Evolutionary conservation across 2,329 filamentous ascomycete genomes (phyloP), one percentile per base, ranked within the genome.

Genomic region (Madurella fahalii): DNA sequence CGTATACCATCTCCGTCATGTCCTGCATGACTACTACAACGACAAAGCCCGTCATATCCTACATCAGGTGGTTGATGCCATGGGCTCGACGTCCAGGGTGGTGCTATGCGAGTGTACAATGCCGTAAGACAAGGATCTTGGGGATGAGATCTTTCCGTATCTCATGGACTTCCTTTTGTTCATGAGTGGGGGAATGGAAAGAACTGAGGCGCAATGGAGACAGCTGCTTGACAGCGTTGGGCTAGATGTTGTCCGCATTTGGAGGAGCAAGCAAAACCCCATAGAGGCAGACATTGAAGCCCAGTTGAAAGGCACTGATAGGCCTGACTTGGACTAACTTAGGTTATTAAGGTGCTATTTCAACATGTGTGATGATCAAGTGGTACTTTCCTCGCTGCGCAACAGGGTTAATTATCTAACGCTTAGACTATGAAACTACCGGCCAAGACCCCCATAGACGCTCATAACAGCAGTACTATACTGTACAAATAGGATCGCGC

Each of bases 21-120:
- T 47, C n/a, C 18, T 47, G 34, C 45, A 47, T 18, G 45, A 47
- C 45, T 47, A 47, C 31, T 47, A 47, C 32, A 30, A 47, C 45
- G 34, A 47, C 31, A 47, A 39, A 30, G 30, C 30, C 16, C 45
- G 13, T 9, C n/a, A 5, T 2, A 47, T 47, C 34, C 11, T 47
- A 4, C 30, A 17, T 16, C 45, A 47, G 45, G 34, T 40, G 12
- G 45, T 47, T 32, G 13, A 47, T n/a, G 45, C 45, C 34, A 47
- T 47, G 45, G 13, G 15, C 11, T 9, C 34, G 11, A 9, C 9
- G 4, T 37, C 34, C 13, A 4, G 34, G 13, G 34, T 37, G 13
- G 13, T 37, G 9, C 34, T 37, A 4, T 37, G 34, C 34, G 34
- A 37, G 13, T 37, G 11, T 15, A 37, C 11, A 11, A 37, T 37